Evolutionary conservation across 306 rosid genomes (phyloP).

Genomic region (Herpetospermum pedunculosum): DNA sequence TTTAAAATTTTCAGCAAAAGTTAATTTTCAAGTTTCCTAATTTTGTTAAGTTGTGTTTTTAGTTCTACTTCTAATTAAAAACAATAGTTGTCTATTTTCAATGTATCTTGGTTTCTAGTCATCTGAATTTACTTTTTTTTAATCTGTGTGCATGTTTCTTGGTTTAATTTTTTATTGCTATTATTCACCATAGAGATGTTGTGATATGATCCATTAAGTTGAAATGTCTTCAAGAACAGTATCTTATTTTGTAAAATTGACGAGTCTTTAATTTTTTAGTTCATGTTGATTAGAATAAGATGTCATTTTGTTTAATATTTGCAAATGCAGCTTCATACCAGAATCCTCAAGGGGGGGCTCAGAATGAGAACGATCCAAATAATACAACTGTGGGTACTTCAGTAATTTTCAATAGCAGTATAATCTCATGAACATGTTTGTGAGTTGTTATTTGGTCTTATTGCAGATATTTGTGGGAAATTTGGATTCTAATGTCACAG

Average conservation of each 20-base stretch:
- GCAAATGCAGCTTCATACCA: conserved; percentile 76
- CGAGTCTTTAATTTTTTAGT: background rate
- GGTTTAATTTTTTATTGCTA: background rate
- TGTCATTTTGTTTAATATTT: conserved; percentile 16
- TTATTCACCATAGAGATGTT: background rate
- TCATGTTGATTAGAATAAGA: background rate
- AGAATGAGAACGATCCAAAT: conserved; percentile 81
- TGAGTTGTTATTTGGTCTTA: conserved; percentile 8
- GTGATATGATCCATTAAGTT: background rate
- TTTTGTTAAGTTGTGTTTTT: no score
- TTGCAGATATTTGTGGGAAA: conserved; percentile 94
- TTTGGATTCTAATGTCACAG: conserved; percentile 73
- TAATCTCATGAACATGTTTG: background rate
- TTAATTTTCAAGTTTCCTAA: no score
- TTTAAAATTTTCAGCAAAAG: no score
- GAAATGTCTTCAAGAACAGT: background rate
- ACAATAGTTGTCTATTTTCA: background rate
- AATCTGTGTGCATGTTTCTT: background rate
- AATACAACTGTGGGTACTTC: conserved; percentile 80
- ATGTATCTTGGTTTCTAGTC: background rate
- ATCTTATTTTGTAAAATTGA: background rate
- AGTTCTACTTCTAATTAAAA: background rate
- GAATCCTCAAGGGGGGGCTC: conserved; percentile 65
- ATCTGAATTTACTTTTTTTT: background rate
- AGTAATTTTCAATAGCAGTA: conserved; percentile 6